These are phyloP conservation scores for Candida ulmi DNA, from an alignment of 805 yeast genomes.

Conservation along the genomic window DNA sequence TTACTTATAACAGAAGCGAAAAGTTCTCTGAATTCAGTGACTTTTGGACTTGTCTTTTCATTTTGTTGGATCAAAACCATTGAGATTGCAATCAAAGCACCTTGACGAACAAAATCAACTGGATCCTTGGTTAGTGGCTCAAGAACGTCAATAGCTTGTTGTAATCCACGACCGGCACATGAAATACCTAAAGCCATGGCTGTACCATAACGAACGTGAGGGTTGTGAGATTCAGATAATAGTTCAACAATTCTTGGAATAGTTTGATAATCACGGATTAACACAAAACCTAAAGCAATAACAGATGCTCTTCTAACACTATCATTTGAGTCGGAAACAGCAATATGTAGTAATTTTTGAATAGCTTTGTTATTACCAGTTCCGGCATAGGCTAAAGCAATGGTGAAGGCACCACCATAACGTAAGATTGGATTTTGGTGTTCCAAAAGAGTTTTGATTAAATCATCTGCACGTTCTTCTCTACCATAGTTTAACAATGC, in stretches of 20 bases:
- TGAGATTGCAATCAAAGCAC: slow-evolving; percentile 87
- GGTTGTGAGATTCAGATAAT: slow-evolving; percentile 90
- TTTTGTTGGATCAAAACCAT: slow-evolving; percentile 88
- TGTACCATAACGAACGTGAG: slow-evolving; percentile 97
- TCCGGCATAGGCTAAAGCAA: slow-evolving; percentile 95
- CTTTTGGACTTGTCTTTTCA: slow-evolving; percentile 76
- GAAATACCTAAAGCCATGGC: slow-evolving; percentile 96
- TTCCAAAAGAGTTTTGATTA: slow-evolving; percentile 58
- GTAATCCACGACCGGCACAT: slow-evolving; percentile 90
- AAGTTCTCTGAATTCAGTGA: slow-evolving; percentile 66
- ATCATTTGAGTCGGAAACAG: slow-evolving; percentile 94
- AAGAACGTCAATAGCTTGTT: slow-evolving; percentile 84
- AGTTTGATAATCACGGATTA: slow-evolving; percentile 85
- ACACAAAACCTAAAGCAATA: slow-evolving; percentile 82
- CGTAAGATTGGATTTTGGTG: slow-evolving; percentile 83
- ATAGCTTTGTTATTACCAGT: slow-evolving; percentile 89
- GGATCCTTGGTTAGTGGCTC: slow-evolving; percentile 92
- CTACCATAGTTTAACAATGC: slow-evolving; percentile 83
- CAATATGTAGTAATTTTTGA: slow-evolving; percentile 79
- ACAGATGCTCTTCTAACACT: slow-evolving; percentile 97
- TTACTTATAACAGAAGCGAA: slow-evolving; percentile 72
- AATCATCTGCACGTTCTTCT: slow-evolving; percentile 71
- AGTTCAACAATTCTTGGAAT: slow-evolving; percentile 94
- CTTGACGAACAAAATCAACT: slow-evolving; percentile 96
- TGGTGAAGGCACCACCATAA: slow-evolving; percentile 92